A percentile compares a stretch with the other conserved stretches of the same genome.
These are phyloP conservation scores for Fusarium fujikuroi DNA, from an alignment of 2,329 filamentous ascomycete species.

Conservation along the genomic window DNA sequence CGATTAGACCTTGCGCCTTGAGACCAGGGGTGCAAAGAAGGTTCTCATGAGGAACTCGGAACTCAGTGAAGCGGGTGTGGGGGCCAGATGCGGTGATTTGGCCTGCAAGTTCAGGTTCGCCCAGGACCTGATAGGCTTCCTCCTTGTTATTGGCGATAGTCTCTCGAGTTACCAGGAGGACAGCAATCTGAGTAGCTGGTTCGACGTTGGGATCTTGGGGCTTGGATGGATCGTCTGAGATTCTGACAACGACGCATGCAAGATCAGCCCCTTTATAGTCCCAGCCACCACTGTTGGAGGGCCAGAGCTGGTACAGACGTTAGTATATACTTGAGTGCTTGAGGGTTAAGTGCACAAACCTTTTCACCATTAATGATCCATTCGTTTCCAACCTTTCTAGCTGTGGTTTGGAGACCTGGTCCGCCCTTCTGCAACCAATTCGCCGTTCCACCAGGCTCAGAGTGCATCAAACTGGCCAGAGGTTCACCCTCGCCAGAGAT, in stretches of 20 bases:
- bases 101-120: conserved; percentile 7
- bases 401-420: background rate
- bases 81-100: background rate
- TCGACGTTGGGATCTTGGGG: background rate
- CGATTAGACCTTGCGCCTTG: background rate
- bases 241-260: background rate
- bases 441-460: background rate
- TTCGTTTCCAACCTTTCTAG: background rate
- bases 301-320: background rate
- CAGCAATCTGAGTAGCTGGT: background rate
- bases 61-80: conserved; percentile 8
- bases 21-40: background rate
- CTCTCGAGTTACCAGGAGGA: background rate
- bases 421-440: conserved; percentile 10
- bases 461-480: conserved; percentile 3
- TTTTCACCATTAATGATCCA: conserved; percentile 12
- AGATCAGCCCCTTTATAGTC: conserved; percentile 7
- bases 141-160: background rate
- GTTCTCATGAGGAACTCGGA: background rate
- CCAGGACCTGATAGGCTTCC: background rate
- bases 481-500: background rate
- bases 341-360: background rate
- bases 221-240: background rate
- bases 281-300: conserved; percentile 5
- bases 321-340: background rate